These are phyloP conservation scores for Rhizopogon roseolus DNA, from an alignment of 768 basidiomycete species.

Conservation along the genomic window DNA sequence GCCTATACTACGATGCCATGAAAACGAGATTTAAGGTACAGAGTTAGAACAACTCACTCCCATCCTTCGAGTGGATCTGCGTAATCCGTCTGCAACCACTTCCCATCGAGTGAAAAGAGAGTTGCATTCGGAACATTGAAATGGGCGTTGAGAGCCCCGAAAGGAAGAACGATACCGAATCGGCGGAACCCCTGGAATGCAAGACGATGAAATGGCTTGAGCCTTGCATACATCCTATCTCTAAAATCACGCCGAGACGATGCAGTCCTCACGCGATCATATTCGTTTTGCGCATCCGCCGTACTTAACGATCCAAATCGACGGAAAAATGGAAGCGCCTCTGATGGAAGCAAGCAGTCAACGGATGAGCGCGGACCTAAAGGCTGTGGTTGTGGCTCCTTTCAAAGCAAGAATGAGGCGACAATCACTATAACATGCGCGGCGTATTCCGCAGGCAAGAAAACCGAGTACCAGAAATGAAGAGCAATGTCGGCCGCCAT, in stretches of 20 bases:
- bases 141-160: slow-evolving; percentile 36
- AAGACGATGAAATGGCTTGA: slow-evolving; percentile 42
- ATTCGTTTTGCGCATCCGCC: slow-evolving; percentile 25
- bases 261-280: slow-evolving; percentile 29
- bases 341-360: slow-evolving; percentile 9
- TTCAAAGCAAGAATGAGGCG: slow-evolving; percentile 10
- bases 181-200: slow-evolving; percentile 35
- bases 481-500: slow-evolving; percentile 39
- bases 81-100: slow-evolving; percentile 37
- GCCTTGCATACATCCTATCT: slow-evolving; percentile 33
- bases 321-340: neutral
- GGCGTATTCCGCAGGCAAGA: slow-evolving; percentile 31
- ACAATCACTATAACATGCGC: slow-evolving; percentile 15
- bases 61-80: slow-evolving; percentile 46
- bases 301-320: neutral
- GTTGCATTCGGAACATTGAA: slow-evolving; percentile 40
- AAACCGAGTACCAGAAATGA: slow-evolving; percentile 46
- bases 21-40: slow-evolving; percentile 1
- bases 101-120: slow-evolving; percentile 39
- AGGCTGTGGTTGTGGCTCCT: neutral
- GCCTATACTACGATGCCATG: slow-evolving; percentile 27
- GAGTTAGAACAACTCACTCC: slow-evolving; percentile 31
- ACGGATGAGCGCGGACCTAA: slow-evolving; percentile 12
- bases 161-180: slow-evolving; percentile 44
- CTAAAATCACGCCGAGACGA: slow-evolving; percentile 35